A percentile compares a stretch with the other conserved stretches of the same genome.
phyloP scores from a whole-genome alignment of 2,329 filamentous ascomycete genomes.

The Chaetothyriales sp. region DNA sequence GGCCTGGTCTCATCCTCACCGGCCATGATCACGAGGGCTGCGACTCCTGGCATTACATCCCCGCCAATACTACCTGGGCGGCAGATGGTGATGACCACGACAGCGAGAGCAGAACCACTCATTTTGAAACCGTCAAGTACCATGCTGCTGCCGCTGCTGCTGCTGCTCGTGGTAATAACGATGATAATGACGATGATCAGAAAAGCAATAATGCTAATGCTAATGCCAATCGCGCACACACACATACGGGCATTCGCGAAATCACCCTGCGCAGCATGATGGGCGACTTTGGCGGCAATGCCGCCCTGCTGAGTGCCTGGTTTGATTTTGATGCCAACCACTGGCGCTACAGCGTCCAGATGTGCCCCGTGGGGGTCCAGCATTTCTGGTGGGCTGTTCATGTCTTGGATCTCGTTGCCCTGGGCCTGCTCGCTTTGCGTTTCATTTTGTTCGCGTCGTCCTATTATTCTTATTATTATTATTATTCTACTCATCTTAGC shows the following conservation, averaged over 20 bases:
- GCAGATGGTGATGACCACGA: not conserved
- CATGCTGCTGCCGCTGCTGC: no score
- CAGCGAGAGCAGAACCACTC: not conserved
- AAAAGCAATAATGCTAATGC: conserved; percentile 6
- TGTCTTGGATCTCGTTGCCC: conserved; percentile 46
- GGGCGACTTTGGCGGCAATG: conserved; percentile 88
- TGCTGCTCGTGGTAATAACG: not conserved
- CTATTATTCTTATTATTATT: no score
- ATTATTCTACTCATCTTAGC: not conserved
- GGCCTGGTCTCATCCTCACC: conserved; percentile 67
- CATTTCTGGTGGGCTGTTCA: conserved; percentile 92
- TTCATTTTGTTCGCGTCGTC: no score
- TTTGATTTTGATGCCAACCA: conserved; percentile 57
- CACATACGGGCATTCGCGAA: conserved; percentile 55
- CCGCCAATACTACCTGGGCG: conserved; percentile 5
- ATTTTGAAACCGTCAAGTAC: not conserved
- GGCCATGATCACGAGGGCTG: conserved; percentile 94
- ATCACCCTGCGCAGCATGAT: conserved; percentile 97
- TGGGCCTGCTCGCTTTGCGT: conserved; percentile 18
- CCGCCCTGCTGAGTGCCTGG: conserved; percentile 76
- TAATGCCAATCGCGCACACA: not conserved
- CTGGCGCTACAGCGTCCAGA: conserved; percentile 70
- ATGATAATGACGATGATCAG: conserved; percentile 21
- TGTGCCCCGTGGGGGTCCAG: conserved; percentile 68
- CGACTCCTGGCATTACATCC: conserved; percentile 67